Conservation (phyloP, 129 eudicot genomes). For the Calendula officinalis region DNA sequence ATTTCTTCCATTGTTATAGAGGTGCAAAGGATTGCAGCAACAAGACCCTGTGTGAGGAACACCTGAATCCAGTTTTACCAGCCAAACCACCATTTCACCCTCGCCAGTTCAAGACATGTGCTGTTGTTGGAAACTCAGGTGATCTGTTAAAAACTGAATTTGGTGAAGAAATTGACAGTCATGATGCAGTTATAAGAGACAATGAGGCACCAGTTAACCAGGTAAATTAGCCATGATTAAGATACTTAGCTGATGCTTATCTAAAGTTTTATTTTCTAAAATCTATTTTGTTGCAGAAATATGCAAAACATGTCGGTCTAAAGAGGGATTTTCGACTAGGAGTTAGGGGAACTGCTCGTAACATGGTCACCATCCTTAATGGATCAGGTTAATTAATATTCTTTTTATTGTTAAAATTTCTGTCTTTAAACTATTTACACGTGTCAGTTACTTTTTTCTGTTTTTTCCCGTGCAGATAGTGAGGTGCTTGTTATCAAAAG, state of each 20-base stretch:
- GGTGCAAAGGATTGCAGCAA: constrained; percentile 90
- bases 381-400: constrained; percentile 63
- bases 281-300: constrained; percentile 56
- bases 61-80: constrained; percentile 80
- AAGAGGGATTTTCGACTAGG: constrained; percentile 95
- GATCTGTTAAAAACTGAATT: constrained; percentile 85
- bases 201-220: constrained; percentile 93
- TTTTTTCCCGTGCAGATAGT: constrained; percentile 50
- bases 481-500: constrained; percentile 96
- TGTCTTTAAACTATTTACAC: too few species aligned
- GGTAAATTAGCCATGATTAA: constrained; percentile 34
- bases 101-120: constrained; percentile 81
- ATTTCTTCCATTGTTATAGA: constrained; percentile 37
- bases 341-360: constrained; percentile 96
- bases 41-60: constrained; percentile 82
- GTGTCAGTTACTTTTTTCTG: background rate
- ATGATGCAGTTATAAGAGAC: constrained; percentile 89
- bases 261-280: constrained; percentile 3
- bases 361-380: constrained; percentile 78
- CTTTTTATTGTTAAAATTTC: too few species aligned
- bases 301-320: constrained; percentile 88
- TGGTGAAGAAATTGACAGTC: constrained; percentile 90
- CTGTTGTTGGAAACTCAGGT: constrained; percentile 96
- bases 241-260: constrained; percentile 1
- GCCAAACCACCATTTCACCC: constrained; percentile 95